A percentile compares a stretch with the other conserved stretches of the same genome.
These are phyloP conservation scores for Papiliotrema terrestris DNA, from an alignment of 1,284 basidiomycete species.

Conservation along the genomic window DNA sequence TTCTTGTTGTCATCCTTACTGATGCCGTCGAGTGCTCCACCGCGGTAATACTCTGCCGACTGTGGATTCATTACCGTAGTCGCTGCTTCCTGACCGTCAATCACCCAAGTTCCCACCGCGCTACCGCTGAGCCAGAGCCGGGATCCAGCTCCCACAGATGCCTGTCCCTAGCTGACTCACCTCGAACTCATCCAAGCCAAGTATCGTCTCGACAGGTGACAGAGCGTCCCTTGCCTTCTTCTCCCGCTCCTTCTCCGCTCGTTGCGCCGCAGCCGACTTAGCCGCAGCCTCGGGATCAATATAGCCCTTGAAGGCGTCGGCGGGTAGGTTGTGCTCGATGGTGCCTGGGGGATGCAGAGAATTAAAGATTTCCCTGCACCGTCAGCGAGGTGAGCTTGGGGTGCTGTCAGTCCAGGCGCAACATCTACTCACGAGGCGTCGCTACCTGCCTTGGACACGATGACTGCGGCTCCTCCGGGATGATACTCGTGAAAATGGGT, in stretches of 20 bases:
- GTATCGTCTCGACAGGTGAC: slow-evolving; percentile 26
- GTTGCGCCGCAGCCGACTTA: slow-evolving; percentile 7
- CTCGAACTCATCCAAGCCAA: slow-evolving; percentile 31
- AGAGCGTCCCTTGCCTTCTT: slow-evolving; percentile 18
- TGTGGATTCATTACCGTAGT: background rate
- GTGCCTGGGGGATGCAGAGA: slow-evolving; percentile 42
- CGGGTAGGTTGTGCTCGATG: slow-evolving; percentile 34
- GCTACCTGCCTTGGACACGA: slow-evolving; percentile 53
- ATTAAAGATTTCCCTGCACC: slow-evolving; percentile 15
- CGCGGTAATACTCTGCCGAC: slow-evolving; percentile 25
- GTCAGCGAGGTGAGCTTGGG: no score
- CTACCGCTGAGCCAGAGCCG: no score
- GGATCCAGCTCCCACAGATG: no score
- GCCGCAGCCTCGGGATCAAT: slow-evolving; percentile 48
- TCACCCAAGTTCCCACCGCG: no score
- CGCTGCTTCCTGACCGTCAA: background rate
- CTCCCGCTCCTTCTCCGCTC: slow-evolving; percentile 17
- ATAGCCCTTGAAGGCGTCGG: slow-evolving; percentile 64
- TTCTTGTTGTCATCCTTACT: slow-evolving; percentile 50
- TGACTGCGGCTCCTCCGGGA: slow-evolving; percentile 53
- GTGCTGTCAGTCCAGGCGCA: no score
- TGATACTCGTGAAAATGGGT: slow-evolving; percentile 66
- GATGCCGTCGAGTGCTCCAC: slow-evolving; percentile 47
- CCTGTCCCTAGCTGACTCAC: slow-evolving; percentile 2
- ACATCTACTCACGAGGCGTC: slow-evolving; percentile 53